Evolutionary conservation across 1,284 basidiomycete species (phyloP), one percentile per base, ranked within the genome.

Genomic region (Pascua guehoae): DNA sequence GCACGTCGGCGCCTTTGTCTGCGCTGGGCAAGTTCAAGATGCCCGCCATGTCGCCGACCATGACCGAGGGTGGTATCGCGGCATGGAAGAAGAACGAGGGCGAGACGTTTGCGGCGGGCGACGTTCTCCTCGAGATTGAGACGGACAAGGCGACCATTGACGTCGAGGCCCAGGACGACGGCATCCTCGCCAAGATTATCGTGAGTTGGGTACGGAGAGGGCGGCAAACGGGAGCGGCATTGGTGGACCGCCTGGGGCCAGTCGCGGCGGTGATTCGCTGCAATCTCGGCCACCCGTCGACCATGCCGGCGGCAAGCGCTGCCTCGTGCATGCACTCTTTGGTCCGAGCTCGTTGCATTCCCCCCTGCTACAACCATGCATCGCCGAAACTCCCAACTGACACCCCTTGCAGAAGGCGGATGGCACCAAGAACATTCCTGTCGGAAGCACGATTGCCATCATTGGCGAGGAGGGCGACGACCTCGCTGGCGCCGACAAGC

Each of bases 131-230:
- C 52, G 83, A 84, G 73, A 82, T 99, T 72, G 94, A 98, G 86
- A 98, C 95, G 51, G 94, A 98, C 86, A 98, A 98, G 84, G 95
- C 95, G 15, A 95, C 92, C 44, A 98, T 98, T 79, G 95, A 98
- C 78, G 95, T 98, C 32, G 95, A 98, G 79, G 92, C 95, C 14
- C 92, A 93, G 79, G 95, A 98, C 50, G 94, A 98, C 67, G 95
- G 95, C 72, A 80, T 97, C 61, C 80, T 98, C 60, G 94, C 89
- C 54, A 98, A 97, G 84, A 96, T 84, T 67, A 70, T 84, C 53
- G 80, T 82, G 64, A 63, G 80, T 77, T n/a, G n/a, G n/a, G n/a
- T n/a, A n/a, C n/a, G n/a, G n/a, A n/a, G n/a, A 18, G 10, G 14
- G 24, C 24, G 7, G 24, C 9, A 17, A n/a, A n/a, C n/a, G n/a